phyloP scores from a whole-genome alignment of 1,139 yeast genomes.

The Pichia sp. region DNA sequence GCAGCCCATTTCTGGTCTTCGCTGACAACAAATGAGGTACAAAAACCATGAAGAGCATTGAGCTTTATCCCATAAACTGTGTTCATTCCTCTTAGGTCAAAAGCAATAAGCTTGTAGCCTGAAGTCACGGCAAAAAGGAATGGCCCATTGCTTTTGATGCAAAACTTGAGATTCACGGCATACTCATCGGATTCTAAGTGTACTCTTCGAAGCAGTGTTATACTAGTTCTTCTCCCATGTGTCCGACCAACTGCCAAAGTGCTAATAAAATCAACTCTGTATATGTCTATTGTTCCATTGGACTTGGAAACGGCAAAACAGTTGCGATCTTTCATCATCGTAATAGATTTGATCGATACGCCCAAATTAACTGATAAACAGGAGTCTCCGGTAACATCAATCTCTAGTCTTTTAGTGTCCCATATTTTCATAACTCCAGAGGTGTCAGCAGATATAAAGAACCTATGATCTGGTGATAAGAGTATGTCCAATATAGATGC shows the following conservation, averaged over 20 bases:
- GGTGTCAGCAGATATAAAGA: slow-evolving; percentile 73
- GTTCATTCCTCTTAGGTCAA: slow-evolving; percentile 58
- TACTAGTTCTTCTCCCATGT: slow-evolving; percentile 15
- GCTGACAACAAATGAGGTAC: slow-evolving; percentile 56
- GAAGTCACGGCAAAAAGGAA: slow-evolving; percentile 46
- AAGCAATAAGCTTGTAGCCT: slow-evolving; percentile 42
- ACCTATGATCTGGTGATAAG: slow-evolving; percentile 55
- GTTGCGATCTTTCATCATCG: slow-evolving; percentile 53
- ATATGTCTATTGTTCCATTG: slow-evolving; percentile 56
- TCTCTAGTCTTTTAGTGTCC: slow-evolving; percentile 65
- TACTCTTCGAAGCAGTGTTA: slow-evolving; percentile 38
- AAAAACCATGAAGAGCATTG: slow-evolving; percentile 59
- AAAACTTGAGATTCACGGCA: slow-evolving; percentile 38
- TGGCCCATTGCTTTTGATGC: slow-evolving; percentile 29
- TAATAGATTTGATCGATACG: slow-evolving; percentile 39
- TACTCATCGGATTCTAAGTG: slow-evolving; percentile 31
- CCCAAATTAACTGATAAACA: slow-evolving; percentile 41
- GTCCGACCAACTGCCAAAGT: slow-evolving; percentile 6
- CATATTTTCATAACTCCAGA: slow-evolving; percentile 68
- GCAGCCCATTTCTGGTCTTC: slow-evolving; percentile 51
- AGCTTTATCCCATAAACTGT: slow-evolving; percentile 38
- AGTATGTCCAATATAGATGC: slow-evolving; percentile 48
- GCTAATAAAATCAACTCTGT: slow-evolving; percentile 46
- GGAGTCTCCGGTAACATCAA: slow-evolving; percentile 57
- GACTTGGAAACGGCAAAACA: slow-evolving; percentile 62